Evolutionary conservation across 1,284 basidiomycete species (phyloP), one percentile per base, ranked within the genome.

Genomic region (Austropuccinia psidii): DNA sequence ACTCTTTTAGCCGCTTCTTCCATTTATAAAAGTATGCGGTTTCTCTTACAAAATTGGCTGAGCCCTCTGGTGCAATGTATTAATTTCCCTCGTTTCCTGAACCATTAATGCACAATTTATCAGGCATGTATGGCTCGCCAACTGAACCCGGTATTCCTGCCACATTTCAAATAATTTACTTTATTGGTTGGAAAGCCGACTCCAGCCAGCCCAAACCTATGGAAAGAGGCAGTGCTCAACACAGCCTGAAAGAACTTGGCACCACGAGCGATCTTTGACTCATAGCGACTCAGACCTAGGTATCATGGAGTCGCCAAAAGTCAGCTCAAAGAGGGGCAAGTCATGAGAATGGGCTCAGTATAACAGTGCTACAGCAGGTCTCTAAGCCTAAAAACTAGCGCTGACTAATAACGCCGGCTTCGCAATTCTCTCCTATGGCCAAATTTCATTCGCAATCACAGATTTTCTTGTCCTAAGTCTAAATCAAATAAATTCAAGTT

Each of bases 151-250:
- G 85, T 2, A 85, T 98, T 31, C 91, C 94, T 4, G 96, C 96
- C 15, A 98, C 96, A 4, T 99, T 97, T 82, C 90, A 95, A 79
- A 84, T 98, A 66, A 93, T 98, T 75, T 97, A 91, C 80, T 88
- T 98, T 85, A 97, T 98, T 81, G 95, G 96, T n/a, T 99, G 96
- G 95, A 97, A 94, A 80, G 93, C 94, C 21, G 86, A 88, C 2
- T 86, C 89, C 0, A 87, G 82, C 29, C 92, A 97, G 81, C 90
- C 89, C 5, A 89, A 92, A 80, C 88, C 93, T 0, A 83, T 95
- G 4, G 86, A 90, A 79, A 84, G 93, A 78, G 95, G 95, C n/a
- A 86, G 88, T 2, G 95, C 87, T 1, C 83, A 90, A 81, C 86
- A 87, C 0, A 91, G 85, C 77, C 81, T 98, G 64, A 90, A 91